A percentile compares a stretch with the other conserved stretches of the same genome.
Evolutionary conservation across 768 basidiomycete species (phyloP).

Genomic region (Tricholoma matsutake): DNA sequence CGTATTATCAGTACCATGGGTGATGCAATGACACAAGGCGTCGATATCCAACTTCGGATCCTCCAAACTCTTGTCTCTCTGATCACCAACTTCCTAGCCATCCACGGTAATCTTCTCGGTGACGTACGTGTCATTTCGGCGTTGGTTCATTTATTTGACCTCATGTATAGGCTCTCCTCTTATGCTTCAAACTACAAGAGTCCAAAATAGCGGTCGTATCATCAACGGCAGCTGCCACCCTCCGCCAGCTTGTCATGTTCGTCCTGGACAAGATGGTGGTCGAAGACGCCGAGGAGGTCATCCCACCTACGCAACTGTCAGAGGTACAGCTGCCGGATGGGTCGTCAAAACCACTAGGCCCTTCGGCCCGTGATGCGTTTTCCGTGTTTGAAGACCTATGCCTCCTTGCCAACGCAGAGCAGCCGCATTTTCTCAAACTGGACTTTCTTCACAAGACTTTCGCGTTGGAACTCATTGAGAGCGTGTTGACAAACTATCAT

Average conservation of each 20-base stretch:
- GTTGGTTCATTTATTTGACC: neutral
- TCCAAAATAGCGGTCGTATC: constrained; percentile 95
- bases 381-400: constrained; percentile 92
- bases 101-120: constrained; percentile 77
- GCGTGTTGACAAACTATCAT: constrained; percentile 90
- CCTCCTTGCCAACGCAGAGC: constrained; percentile 78
- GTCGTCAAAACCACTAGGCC: constrained; percentile 55
- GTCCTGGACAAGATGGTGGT: constrained; percentile 91
- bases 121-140: constrained; percentile 50
- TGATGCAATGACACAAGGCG: constrained; percentile 88
- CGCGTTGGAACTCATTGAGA: constrained; percentile 95
- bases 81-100: constrained; percentile 80
- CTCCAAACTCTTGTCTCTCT: constrained; percentile 90
- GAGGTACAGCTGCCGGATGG: constrained; percentile 68
- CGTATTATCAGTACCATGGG: constrained; percentile 81
- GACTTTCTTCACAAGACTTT: constrained; percentile 89
- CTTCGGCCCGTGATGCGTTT: constrained; percentile 81
- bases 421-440: constrained; percentile 77
- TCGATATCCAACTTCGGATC: constrained; percentile 94
- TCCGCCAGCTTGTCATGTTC: constrained; percentile 96
- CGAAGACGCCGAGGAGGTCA: constrained; percentile 56
- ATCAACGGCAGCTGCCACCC: constrained; percentile 93
- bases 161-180: constrained; percentile 70
- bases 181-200: constrained; percentile 95
- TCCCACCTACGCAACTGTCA: constrained; percentile 29